Evolutionary conservation across 257 asterid species (phyloP).

Genomic region (Coffea canephora): DNA sequence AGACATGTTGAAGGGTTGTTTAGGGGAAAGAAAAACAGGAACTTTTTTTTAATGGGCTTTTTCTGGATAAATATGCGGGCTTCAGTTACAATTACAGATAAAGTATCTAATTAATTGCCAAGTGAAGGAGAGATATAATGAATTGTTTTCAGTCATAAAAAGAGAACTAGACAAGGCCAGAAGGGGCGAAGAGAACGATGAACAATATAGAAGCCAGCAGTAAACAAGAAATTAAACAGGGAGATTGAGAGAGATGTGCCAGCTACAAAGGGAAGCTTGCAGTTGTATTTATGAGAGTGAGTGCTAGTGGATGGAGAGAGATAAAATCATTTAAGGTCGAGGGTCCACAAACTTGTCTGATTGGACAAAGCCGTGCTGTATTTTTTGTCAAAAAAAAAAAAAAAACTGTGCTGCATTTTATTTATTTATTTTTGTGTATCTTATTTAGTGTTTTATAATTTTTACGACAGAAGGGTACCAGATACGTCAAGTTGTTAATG

Average conservation of each 20-base stretch:
- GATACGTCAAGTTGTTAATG: too few relatives aligned
- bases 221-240: not conserved
- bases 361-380: not conserved
- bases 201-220: not conserved
- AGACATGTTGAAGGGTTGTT: not conserved
- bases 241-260: not conserved
- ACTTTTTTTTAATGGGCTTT: not conserved
- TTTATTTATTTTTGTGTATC: not conserved
- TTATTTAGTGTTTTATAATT: too few relatives aligned
- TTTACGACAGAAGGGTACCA: too few relatives aligned
- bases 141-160: not conserved
- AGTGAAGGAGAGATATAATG: not conserved
- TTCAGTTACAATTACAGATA: not conserved
- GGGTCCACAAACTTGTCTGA: conserved; percentile 9
- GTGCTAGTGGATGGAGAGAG: conserved; percentile 11
- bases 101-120: not conserved
- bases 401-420: not conserved
- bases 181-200: not conserved
- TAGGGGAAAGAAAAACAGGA: not conserved
- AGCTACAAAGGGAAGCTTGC: not conserved
- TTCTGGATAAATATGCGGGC: not conserved
- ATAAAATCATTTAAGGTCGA: conserved; percentile 1
- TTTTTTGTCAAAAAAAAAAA: not conserved
- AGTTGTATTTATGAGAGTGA: conserved; percentile 1
- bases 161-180: not conserved